phyloP scores from a whole-genome alignment of 257 asterid species.

The Asclepias syriaca region DNA sequence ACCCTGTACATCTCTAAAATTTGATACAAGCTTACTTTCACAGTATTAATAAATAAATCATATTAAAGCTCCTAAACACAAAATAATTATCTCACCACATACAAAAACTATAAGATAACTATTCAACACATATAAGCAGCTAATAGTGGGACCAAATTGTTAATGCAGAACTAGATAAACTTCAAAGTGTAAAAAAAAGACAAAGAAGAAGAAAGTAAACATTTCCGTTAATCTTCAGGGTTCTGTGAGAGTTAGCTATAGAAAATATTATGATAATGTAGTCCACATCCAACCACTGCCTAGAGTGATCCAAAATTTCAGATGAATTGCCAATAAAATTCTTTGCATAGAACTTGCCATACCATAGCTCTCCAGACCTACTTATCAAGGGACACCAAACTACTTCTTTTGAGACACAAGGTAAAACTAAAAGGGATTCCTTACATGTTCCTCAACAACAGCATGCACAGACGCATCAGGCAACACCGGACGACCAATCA shows the following conservation, averaged over 20 bases:
- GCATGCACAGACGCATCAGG: slow-evolving; percentile 94
- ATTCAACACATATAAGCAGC: neutral
- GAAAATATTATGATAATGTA: neutral
- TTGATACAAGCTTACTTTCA: too few relatives aligned
- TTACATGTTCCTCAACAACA: slow-evolving; percentile 97
- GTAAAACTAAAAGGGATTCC: slow-evolving; percentile 16
- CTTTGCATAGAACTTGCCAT: neutral
- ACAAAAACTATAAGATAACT: neutral
- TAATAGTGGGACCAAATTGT: neutral
- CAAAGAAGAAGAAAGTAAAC: neutral
- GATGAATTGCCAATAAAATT: neutral
- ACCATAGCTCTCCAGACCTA: neutral
- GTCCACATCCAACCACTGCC: neutral
- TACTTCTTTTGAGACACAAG: neutral
- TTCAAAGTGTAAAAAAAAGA: neutral
- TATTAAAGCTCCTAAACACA: too few relatives aligned
- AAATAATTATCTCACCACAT: neutral
- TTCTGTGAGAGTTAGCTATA: neutral
- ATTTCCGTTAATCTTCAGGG: neutral
- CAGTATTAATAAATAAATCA: too few relatives aligned
- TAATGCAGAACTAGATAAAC: neutral
- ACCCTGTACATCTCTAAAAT: neutral
- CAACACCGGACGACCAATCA: slow-evolving; percentile 86
- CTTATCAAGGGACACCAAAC: neutral
- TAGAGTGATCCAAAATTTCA: neutral